Percentiles rank a stretch among this genome's conserved stretches.
phyloP scores from a whole-genome alignment of 257 asterid genomes.

The Capsicum baccatum region DNA sequence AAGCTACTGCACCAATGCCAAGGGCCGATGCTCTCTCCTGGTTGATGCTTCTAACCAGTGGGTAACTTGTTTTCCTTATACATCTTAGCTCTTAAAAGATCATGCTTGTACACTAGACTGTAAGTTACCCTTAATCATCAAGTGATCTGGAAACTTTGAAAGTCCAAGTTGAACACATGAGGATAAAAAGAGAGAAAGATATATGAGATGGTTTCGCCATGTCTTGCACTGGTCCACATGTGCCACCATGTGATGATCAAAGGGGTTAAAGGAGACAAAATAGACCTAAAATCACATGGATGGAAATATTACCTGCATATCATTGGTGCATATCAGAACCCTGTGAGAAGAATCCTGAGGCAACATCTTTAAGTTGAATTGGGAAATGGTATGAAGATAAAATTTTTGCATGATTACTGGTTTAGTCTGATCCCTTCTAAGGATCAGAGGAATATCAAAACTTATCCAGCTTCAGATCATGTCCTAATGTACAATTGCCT shows the following conservation, averaged over 20 bases:
- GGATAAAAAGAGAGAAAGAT: neutral
- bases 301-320: neutral
- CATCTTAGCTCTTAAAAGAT: conserved; percentile 17
- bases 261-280: conserved; percentile 15
- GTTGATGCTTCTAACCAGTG: conserved; percentile 14
- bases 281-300: conserved; percentile 14
- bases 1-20: neutral
- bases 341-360: neutral
- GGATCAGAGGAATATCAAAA: neutral
- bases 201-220: conserved; percentile 8
- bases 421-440: conserved; percentile 1
- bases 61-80: conserved; percentile 4
- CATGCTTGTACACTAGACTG: neutral
- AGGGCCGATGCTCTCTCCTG: conserved; percentile 18
- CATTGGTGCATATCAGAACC: neutral
- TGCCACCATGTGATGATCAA: conserved; percentile 6
- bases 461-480: neutral
- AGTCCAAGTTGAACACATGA: neutral
- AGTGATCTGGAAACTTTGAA: conserved; percentile 6
- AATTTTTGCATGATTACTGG: neutral
- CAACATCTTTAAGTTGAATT: conserved; percentile 9
- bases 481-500: neutral
- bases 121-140: conserved; percentile 21
- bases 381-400: neutral
- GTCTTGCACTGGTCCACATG: neutral